Evolutionary conservation across 2,329 filamentous ascomycete genomes (phyloP).

Genomic region (Diaporthe longicolla): DNA sequence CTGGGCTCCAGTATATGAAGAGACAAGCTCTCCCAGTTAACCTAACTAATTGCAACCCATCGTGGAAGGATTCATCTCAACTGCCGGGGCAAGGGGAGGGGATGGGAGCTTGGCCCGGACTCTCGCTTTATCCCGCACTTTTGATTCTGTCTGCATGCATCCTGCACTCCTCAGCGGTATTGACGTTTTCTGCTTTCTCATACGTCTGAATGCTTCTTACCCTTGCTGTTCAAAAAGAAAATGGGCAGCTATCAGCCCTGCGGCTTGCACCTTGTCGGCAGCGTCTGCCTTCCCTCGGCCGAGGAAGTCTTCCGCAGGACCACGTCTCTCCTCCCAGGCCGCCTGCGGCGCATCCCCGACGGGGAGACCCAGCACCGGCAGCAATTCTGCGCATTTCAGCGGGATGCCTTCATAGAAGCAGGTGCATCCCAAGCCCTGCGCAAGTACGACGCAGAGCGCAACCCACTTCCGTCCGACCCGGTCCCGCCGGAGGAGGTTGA

Average conservation of each 20-base stretch:
- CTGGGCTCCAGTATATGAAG: not conserved
- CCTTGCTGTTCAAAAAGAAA: not conserved
- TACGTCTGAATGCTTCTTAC: not conserved
- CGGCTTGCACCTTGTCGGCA: not conserved
- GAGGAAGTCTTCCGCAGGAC: constrained; percentile 13
- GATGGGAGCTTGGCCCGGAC: too few relatives aligned
- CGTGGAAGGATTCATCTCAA: not conserved
- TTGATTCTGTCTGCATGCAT: too few relatives aligned
- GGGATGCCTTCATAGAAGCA: not conserved
- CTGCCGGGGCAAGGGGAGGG: not conserved
- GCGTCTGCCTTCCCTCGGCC: not conserved
- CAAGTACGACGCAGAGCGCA: constrained; percentile 6
- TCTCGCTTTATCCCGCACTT: not conserved
- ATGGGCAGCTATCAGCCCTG: not conserved
- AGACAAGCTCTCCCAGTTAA: not conserved
- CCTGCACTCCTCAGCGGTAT: too few relatives aligned
- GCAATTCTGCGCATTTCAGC: constrained; percentile 3
- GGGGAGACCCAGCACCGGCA: constrained; percentile 13
- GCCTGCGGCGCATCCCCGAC: not conserved
- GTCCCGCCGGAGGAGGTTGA: not conserved
- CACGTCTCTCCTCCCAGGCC: constrained; percentile 13
- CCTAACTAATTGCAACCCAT: not conserved
- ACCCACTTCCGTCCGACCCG: not conserved
- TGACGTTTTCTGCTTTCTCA: too few relatives aligned
- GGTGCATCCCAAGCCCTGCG: constrained; percentile 17